Conservation (phyloP, 345 rosid genomes). For the Tarenaya hassleriana region DNA sequence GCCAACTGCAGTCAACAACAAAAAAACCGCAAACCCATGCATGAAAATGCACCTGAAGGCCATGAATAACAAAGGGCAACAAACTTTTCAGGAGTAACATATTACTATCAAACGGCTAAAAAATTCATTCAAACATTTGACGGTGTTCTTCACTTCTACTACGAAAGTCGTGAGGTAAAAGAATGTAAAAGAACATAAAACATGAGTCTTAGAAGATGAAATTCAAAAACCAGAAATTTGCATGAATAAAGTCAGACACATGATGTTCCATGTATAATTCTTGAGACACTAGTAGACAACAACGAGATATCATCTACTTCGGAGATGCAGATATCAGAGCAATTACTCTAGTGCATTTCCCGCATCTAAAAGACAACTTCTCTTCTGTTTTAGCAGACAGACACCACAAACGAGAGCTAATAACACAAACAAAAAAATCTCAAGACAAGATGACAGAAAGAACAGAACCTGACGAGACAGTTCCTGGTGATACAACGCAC, state of each 20-base stretch:
- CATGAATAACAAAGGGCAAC: constrained; percentile 4
- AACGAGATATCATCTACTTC: too few species aligned
- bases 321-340: too few species aligned
- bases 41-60: constrained; percentile 10
- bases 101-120: constrained; percentile 9
- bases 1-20: constrained; percentile 52
- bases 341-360: too few species aligned
- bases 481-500: constrained; percentile 89
- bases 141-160: not conserved
- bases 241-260: too few species aligned
- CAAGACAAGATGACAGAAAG: constrained; percentile 10
- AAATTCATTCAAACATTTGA: not conserved
- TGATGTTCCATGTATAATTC: too few species aligned
- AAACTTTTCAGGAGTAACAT: not conserved
- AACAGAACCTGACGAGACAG: constrained; percentile 78
- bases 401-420: constrained; percentile 9
- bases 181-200: not conserved
- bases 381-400: not conserved
- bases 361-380: not conserved
- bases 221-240: too few species aligned
- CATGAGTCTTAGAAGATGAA: not conserved
- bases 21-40: constrained; percentile 12
- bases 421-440: constrained; percentile 9
- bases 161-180: not conserved
- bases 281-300: too few species aligned